Percentiles rank a stretch among this genome's conserved stretches.
Evolutionary conservation across 2,329 filamentous ascomycete genomes (phyloP).

Genomic region (Diaporthe sp.): DNA sequence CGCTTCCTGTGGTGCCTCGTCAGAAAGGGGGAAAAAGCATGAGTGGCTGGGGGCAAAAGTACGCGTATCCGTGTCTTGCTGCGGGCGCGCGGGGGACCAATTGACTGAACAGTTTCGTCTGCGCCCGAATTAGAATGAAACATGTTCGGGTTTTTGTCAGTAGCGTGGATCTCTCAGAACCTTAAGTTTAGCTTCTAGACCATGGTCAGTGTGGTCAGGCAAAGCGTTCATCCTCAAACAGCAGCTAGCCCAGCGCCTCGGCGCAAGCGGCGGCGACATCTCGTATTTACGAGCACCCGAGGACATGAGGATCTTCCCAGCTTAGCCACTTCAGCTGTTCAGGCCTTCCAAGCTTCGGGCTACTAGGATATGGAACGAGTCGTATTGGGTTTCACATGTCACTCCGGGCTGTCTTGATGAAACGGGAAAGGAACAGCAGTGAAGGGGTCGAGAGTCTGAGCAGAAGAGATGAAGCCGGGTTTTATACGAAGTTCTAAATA

Average conservation of each 20-base stretch:
- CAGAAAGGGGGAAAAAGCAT: background rate
- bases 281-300: constrained; percentile 1
- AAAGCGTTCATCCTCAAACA: background rate
- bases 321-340: background rate
- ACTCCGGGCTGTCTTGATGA: background rate
- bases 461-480: background rate
- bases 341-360: background rate
- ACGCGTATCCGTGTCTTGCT: background rate
- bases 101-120: background rate
- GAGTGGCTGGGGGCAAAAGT: too few relatives aligned
- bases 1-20: too few relatives aligned
- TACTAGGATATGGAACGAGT: background rate
- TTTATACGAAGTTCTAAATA: constrained; percentile 9
- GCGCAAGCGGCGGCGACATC: background rate
- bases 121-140: constrained; percentile 23
- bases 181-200: background rate
- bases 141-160: background rate
- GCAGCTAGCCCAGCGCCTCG: background rate
- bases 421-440: background rate
- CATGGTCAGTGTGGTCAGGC: too few relatives aligned
- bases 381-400: background rate
- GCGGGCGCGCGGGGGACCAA: background rate
- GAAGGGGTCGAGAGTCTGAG: background rate
- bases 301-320: background rate
- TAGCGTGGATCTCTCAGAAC: background rate